Conservation (phyloP, 768 basidiomycete species). For the Dacryopinax primogenitus region DNA sequence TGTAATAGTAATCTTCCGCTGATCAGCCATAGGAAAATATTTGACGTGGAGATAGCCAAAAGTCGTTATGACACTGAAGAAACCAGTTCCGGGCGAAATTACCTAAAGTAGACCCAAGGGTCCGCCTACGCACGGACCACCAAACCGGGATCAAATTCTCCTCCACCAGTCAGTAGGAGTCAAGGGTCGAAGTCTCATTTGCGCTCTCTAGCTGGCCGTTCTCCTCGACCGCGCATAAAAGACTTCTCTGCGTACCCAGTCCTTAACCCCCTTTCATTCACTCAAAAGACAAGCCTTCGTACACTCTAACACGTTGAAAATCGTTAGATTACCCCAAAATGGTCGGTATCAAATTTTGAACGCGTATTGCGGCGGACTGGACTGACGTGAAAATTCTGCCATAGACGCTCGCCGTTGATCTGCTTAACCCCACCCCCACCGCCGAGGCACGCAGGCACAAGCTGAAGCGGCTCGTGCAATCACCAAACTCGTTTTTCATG, state of each 20-base stretch:
- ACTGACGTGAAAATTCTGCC: neutral
- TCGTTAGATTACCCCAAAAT: neutral
- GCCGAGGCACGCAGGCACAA: constrained; percentile 86
- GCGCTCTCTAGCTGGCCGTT: constrained; percentile 6
- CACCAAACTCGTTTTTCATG: constrained; percentile 99
- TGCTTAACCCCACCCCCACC: constrained; percentile 88
- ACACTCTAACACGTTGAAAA: neutral
- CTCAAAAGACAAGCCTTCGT: neutral
- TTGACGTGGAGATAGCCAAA: too few relatives aligned
- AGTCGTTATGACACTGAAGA: neutral
- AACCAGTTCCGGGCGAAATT: neutral
- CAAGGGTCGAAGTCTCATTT: neutral
- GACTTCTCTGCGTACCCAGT: neutral
- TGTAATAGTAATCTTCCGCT: neutral
- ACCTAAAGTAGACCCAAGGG: neutral
- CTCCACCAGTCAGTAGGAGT: constrained; percentile 6
- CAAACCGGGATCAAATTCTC: constrained; percentile 8
- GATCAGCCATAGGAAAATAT: neutral
- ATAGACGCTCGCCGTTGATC: constrained; percentile 91
- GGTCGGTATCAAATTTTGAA: neutral
- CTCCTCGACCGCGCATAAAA: constrained; percentile 8
- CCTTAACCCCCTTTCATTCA: neutral
- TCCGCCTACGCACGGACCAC: constrained; percentile 4
- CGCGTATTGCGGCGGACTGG: neutral
- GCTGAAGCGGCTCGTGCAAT: constrained; percentile 97